A percentile compares a stretch with the other conserved stretches of the same genome.
phyloP scores from a whole-genome alignment of 1,139 yeast species.

The Magnusiomyces fungicola region DNA sequence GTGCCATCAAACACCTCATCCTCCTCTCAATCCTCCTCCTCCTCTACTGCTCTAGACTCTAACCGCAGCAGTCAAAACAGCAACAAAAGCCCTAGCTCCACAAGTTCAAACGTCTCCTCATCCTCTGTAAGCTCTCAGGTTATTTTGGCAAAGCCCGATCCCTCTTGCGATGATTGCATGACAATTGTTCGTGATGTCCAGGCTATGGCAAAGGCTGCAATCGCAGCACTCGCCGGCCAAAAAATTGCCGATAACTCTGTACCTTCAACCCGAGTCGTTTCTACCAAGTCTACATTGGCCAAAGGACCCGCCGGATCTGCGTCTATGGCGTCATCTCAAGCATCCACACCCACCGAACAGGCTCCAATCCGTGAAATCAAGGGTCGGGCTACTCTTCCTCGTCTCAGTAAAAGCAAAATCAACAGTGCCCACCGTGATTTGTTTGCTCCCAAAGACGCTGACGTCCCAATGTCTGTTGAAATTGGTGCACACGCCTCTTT shows the following conservation, averaged over 20 bases:
- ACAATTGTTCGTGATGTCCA: background rate
- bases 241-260: too few relatives aligned
- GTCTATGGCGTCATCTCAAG: too few relatives aligned
- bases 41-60: background rate
- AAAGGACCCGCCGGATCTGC: too few relatives aligned
- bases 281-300: too few relatives aligned
- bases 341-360: too few relatives aligned
- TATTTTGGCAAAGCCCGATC: too few relatives aligned
- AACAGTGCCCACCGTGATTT: background rate
- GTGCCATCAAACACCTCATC: background rate
- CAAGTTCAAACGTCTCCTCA: background rate
- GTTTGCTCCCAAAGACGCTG: background rate
- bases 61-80: background rate
- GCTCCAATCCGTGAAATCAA: background rate
- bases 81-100: background rate
- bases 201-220: background rate
- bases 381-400: conserved; percentile 1
- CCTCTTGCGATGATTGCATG: conserved; percentile 1
- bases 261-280: too few relatives aligned
- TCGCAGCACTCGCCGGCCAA: too few relatives aligned
- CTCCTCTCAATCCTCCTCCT: background rate
- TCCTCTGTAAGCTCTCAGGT: background rate
- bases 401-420: background rate
- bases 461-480: conserved; percentile 3
- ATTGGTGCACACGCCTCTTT: conserved; percentile 1